Percentiles rank a stretch among this genome's conserved stretches.
Conservation (phyloP, 2,329 filamentous ascomycete species). For the Ascochyta viciae-villosae region DNA sequence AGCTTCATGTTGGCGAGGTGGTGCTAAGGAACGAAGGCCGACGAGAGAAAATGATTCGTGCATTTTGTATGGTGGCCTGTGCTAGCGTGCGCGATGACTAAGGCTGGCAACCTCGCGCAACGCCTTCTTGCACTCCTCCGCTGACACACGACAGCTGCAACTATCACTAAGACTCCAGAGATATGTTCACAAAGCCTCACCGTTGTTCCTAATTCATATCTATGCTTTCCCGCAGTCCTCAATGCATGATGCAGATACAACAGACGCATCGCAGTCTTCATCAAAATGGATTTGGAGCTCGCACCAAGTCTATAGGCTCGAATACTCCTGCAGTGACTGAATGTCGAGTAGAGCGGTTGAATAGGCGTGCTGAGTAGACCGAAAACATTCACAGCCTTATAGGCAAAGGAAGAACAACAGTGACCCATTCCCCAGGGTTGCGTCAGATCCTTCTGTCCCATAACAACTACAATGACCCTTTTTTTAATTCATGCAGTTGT, state of each 20-base stretch:
- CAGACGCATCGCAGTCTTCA: neutral
- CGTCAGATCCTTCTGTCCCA: no score
- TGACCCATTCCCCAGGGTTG: no score
- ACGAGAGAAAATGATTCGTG: constrained; percentile 1
- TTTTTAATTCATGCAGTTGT: no score
- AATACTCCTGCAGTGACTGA: neutral
- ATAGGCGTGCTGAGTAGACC: no score
- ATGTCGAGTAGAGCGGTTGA: no score
- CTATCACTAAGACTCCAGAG: neutral
- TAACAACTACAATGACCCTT: no score
- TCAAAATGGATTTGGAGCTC: neutral
- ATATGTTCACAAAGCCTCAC: neutral
- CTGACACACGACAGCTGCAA: neutral
- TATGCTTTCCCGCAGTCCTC: neutral
- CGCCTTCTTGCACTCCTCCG: neutral
- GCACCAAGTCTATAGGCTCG: no score
- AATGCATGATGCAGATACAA: neutral
- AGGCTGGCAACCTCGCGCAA: neutral
- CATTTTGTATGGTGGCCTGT: constrained; percentile 17
- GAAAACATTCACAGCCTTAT: no score
- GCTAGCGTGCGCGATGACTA: constrained; percentile 23
- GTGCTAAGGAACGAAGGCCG: constrained; percentile 1
- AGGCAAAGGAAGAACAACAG: no score
- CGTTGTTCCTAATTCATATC: neutral
- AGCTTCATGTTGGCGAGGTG: constrained; percentile 25